Conservation (phyloP, 306 rosid species). For the Crotalaria pallida region DNA sequence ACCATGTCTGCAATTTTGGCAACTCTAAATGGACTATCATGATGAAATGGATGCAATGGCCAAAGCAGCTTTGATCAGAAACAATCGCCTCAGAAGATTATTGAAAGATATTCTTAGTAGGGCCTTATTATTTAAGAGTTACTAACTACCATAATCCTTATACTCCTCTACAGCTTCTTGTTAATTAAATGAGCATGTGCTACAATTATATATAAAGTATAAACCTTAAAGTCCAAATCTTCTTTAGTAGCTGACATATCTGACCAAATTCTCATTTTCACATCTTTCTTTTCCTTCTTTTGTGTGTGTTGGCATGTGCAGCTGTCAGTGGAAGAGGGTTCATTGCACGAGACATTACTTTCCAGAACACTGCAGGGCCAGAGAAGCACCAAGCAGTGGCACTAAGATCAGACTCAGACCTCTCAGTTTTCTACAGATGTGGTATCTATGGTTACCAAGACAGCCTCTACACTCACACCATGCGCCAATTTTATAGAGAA, state of each 20-base stretch:
- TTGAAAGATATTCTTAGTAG: background rate
- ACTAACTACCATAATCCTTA: background rate
- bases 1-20: background rate
- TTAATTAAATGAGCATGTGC: slow-evolving; percentile 12
- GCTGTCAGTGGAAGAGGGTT: slow-evolving; percentile 86
- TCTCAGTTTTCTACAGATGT: slow-evolving; percentile 65
- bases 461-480: slow-evolving; percentile 75
- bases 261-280: background rate
- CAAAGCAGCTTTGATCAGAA: background rate
- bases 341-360: slow-evolving; percentile 70
- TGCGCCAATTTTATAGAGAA: slow-evolving; percentile 88
- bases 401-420: slow-evolving; percentile 76
- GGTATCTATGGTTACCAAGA: slow-evolving; percentile 69
- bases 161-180: background rate
- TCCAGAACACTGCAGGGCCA: slow-evolving; percentile 82
- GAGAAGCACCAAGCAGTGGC: slow-evolving; percentile 90
- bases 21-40: no score
- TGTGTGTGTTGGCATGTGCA: slow-evolving; percentile 18
- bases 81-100: background rate
- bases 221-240: background rate
- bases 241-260: background rate
- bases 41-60: background rate
- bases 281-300: background rate
- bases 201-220: background rate
- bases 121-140: background rate